A percentile compares a stretch with the other conserved stretches of the same genome.
Evolutionary conservation across 192 early-diverging fungal genomes (phyloP).

Genomic region (Irineochytrium annulatum): DNA sequence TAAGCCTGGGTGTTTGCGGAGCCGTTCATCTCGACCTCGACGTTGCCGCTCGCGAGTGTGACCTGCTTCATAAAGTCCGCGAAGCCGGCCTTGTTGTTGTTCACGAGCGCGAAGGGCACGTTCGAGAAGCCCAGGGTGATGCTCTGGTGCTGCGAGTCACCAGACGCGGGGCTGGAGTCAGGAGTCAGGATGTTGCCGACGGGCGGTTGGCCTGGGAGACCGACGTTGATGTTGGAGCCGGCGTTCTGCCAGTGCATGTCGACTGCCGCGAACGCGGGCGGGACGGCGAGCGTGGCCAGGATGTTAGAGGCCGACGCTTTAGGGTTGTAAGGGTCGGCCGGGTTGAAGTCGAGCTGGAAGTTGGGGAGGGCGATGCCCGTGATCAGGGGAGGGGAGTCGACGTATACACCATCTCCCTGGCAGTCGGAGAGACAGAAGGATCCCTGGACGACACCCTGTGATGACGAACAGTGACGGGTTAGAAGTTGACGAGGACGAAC

Average conservation of each 20-base stretch:
- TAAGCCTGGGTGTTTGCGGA: slow-evolving; percentile 4
- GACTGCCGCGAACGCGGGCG: not conserved
- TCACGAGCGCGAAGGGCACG: not conserved
- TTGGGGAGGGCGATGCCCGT: slow-evolving; percentile 4
- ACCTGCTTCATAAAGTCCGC: not conserved
- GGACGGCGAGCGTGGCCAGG: not conserved
- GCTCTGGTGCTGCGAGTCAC: not conserved
- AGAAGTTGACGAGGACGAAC: too few species aligned
- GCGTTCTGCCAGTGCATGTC: not conserved
- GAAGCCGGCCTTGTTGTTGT: not conserved
- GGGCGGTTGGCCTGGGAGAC: not conserved
- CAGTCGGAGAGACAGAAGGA: not conserved
- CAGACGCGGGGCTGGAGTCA: not conserved
- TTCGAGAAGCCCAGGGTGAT: not conserved
- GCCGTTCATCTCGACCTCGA: not conserved
- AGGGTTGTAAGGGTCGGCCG: not conserved
- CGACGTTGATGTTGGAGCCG: not conserved
- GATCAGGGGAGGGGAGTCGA: not conserved
- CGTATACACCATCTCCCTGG: not conserved
- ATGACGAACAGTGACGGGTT: too few species aligned
- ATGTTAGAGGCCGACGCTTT: not conserved
- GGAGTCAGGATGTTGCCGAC: not conserved
- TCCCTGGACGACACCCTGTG: not conserved
- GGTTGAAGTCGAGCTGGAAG: slow-evolving; percentile 1
- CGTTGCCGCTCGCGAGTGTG: not conserved